Percentiles rank a stretch among this genome's conserved stretches.
phyloP scores from a whole-genome alignment of 805 yeast genomes.

The Lachancea thermotolerans region DNA sequence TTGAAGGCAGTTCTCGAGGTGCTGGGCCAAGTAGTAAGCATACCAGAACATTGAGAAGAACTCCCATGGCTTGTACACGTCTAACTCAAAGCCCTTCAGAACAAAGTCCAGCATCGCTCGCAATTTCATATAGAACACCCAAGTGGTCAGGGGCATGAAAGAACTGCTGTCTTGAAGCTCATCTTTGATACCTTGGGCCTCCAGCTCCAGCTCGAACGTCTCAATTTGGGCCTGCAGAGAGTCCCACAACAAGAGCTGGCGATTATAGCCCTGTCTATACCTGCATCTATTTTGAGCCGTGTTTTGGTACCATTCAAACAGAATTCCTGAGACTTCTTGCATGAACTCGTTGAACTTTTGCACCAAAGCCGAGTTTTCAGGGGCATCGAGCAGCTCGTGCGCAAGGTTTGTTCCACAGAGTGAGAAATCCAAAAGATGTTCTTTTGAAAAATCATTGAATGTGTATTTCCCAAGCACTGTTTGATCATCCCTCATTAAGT shows the following conservation, averaged over 20 bases:
- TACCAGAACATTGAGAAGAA: slow-evolving; percentile 63
- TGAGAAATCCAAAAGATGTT: slow-evolving; percentile 39
- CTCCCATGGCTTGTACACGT: slow-evolving; percentile 69
- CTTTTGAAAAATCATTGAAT: slow-evolving; percentile 33
- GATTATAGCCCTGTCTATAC: slow-evolving; percentile 67
- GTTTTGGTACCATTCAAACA: slow-evolving; percentile 39
- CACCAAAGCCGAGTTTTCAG: slow-evolving; percentile 1
- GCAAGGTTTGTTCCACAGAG: slow-evolving; percentile 11
- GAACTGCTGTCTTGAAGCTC: slow-evolving; percentile 24
- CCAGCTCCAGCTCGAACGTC: slow-evolving; percentile 46
- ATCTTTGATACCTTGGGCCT: slow-evolving; percentile 31
- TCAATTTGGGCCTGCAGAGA: slow-evolving; percentile 73
- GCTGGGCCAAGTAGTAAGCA: slow-evolving; percentile 45
- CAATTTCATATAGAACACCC: slow-evolving; percentile 60
- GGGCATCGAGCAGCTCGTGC: slow-evolving; percentile 1
- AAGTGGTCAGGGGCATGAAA: slow-evolving; percentile 63
- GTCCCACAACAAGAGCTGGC: slow-evolving; percentile 60
- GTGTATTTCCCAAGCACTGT: slow-evolving; percentile 47
- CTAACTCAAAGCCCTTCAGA: slow-evolving; percentile 67
- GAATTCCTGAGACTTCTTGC: slow-evolving; percentile 42
- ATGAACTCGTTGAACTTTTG: slow-evolving; percentile 18
- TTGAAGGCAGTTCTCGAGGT: slow-evolving; percentile 37
- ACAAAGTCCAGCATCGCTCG: slow-evolving; percentile 66
- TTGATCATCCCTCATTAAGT: slow-evolving; percentile 55
- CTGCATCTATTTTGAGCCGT: slow-evolving; percentile 67